These are phyloP conservation scores for Spathaspora boniae DNA, from an alignment of 805 yeast genomes.

Conservation along the genomic window DNA sequence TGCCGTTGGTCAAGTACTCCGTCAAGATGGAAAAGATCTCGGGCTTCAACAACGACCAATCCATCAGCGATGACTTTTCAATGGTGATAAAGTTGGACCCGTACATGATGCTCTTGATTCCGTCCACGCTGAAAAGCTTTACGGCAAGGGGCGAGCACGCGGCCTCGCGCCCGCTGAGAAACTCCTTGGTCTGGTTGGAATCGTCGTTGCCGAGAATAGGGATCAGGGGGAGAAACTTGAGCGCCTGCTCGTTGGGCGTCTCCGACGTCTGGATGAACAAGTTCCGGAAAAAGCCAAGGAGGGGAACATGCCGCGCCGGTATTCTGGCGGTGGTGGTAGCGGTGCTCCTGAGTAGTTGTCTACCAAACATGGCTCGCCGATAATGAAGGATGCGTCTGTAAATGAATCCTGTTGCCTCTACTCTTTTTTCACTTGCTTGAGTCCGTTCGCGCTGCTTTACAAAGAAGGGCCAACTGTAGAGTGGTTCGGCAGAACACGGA, in stretches of 20 bases:
- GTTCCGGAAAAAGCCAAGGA: slow-evolving; percentile 10
- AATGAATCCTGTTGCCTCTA: no score
- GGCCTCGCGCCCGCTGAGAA: slow-evolving; percentile 72
- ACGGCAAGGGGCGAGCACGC: slow-evolving; percentile 71
- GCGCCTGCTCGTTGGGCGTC: slow-evolving; percentile 84
- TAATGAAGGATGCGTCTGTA: no score
- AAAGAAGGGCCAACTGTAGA: no score
- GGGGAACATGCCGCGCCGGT: not conserved
- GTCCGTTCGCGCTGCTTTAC: no score
- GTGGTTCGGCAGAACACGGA: no score
- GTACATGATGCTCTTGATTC: slow-evolving; percentile 70
- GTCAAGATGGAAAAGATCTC: slow-evolving; percentile 60
- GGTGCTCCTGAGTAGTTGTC: no score
- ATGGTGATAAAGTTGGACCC: slow-evolving; percentile 84
- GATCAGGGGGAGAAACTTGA: slow-evolving; percentile 78
- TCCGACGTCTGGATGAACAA: slow-evolving; percentile 77
- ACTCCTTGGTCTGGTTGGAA: slow-evolving; percentile 68
- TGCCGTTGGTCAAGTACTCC: slow-evolving; percentile 52
- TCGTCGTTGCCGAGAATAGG: slow-evolving; percentile 62
- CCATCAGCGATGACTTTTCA: slow-evolving; percentile 54
- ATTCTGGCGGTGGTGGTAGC: no score
- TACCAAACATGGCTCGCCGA: no score
- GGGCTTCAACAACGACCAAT: slow-evolving; percentile 63
- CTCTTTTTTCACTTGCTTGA: no score
- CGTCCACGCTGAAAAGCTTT: slow-evolving; percentile 71